These are phyloP conservation scores for Cucumis melo DNA, from an alignment of 306 rosid genomes.

Conservation along the genomic window DNA sequence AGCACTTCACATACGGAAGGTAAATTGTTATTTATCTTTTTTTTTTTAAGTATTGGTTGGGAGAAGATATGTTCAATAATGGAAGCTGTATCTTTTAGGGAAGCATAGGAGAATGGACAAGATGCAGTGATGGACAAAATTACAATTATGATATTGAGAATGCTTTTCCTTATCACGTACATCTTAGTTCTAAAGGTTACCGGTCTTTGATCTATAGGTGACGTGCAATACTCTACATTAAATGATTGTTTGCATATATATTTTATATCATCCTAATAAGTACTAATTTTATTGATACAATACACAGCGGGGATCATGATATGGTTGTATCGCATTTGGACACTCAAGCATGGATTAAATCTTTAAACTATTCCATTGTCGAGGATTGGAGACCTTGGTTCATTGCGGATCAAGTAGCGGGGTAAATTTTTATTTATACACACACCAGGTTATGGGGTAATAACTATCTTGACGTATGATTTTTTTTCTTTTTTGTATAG, in stretches of 20 bases:
- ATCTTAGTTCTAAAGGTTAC: not conserved
- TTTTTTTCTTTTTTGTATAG: not conserved
- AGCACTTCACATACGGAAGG: slow-evolving; percentile 41
- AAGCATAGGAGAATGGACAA: not conserved
- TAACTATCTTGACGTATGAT: not conserved
- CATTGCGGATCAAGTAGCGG: slow-evolving; percentile 14
- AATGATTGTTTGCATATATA: too few relatives aligned
- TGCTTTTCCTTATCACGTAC: not conserved
- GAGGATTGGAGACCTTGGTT: slow-evolving; percentile 34
- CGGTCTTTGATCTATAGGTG: not conserved
- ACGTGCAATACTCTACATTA: not conserved
- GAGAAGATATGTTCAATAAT: not conserved
- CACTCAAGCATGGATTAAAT: slow-evolving; percentile 15
- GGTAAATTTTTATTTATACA: not conserved
- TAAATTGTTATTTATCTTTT: not conserved
- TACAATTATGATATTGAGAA: not conserved
- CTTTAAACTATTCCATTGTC: slow-evolving; percentile 12
- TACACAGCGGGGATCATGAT: slow-evolving; percentile 21
- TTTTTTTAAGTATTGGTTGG: too few relatives aligned
- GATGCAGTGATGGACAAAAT: not conserved
- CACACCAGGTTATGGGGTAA: too few relatives aligned
- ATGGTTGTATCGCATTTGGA: slow-evolving; percentile 11
- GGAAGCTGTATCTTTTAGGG: not conserved
- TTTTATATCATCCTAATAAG: too few relatives aligned
- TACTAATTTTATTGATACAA: not conserved